phyloP scores from a whole-genome alignment of 768 basidiomycete genomes.

The Hericium rajendrae region DNA sequence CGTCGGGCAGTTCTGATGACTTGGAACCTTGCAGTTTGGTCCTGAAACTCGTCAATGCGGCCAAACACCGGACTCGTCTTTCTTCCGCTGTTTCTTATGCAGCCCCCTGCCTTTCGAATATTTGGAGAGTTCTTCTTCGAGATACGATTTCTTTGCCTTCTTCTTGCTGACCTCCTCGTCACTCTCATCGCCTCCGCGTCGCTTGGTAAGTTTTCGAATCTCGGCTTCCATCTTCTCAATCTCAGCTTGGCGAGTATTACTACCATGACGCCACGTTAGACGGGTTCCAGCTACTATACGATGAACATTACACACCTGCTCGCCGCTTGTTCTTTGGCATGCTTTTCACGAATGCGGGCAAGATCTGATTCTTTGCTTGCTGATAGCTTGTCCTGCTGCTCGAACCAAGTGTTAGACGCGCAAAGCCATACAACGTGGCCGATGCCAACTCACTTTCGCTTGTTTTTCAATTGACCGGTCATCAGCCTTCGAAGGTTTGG shows the following conservation, averaged over 20 bases:
- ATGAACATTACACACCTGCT: constrained; percentile 22
- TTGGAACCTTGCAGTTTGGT: constrained; percentile 50
- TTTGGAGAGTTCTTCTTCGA: constrained; percentile 76
- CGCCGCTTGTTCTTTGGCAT: constrained; percentile 57
- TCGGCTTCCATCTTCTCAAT: constrained; percentile 86
- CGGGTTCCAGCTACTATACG: too few species aligned
- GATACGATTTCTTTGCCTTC: constrained; percentile 57
- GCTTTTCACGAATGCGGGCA: constrained; percentile 63
- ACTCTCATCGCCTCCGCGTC: constrained; percentile 48
- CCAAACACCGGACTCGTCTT: constrained; percentile 67
- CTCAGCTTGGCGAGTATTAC: constrained; percentile 58
- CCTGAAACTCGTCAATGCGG: constrained; percentile 60
- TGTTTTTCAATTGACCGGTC: not conserved
- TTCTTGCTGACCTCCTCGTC: constrained; percentile 55
- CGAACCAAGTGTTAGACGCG: too few species aligned
- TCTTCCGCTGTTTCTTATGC: constrained; percentile 43
- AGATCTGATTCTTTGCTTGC: constrained; percentile 33
- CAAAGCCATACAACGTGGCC: too few species aligned
- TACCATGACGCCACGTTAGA: constrained; percentile 20
- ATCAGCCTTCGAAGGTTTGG: not conserved
- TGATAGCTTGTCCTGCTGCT: constrained; percentile 18
- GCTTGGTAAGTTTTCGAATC: constrained; percentile 67
- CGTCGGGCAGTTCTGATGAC: constrained; percentile 9
- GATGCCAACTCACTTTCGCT: constrained; percentile 1
- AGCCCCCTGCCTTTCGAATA: constrained; percentile 60